Percentiles rank a stretch among this genome's conserved stretches.
phyloP scores from a whole-genome alignment of 164 flowering plant genomes.

The Vitis cinerea region DNA sequence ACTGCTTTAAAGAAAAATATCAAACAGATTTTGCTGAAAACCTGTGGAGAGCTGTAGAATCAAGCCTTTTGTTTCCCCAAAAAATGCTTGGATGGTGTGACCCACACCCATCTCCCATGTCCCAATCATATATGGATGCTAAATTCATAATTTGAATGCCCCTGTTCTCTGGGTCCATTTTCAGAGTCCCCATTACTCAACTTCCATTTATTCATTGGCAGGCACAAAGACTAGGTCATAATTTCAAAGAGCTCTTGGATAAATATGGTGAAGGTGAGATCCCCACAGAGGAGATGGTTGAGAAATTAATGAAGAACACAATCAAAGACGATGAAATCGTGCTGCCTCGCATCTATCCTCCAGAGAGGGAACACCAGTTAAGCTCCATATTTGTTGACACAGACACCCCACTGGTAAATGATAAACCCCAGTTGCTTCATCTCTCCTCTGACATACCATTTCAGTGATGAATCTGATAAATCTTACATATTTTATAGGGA shows the following conservation, averaged over 20 bases:
- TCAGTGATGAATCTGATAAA: not conserved
- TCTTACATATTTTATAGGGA: constrained; percentile 30
- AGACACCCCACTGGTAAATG: constrained; percentile 34
- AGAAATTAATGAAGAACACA: constrained; percentile 46
- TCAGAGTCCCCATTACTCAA: no score
- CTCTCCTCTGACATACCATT: not conserved
- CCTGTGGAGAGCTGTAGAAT: no score
- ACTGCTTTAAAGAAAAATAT: no score
- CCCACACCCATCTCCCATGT: no score
- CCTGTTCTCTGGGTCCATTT: not conserved
- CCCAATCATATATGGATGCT: no score
- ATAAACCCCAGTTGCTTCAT: not conserved
- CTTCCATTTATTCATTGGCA: constrained; percentile 10
- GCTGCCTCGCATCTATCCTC: constrained; percentile 39
- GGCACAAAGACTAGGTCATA: constrained; percentile 43
- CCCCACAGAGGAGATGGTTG: constrained; percentile 34
- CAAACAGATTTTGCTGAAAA: no score
- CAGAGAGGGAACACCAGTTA: constrained; percentile 33
- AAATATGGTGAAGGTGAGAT: constrained; percentile 28
- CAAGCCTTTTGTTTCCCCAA: no score
- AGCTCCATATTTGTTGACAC: constrained; percentile 58
- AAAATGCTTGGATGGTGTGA: no score
- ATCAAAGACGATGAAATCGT: constrained; percentile 37
- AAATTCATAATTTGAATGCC: no score
- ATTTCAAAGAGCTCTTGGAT: constrained; percentile 36